These are phyloP conservation scores for Hanseniaspora guilliermondii DNA, from an alignment of 805 yeast species.

Conservation along the genomic window DNA sequence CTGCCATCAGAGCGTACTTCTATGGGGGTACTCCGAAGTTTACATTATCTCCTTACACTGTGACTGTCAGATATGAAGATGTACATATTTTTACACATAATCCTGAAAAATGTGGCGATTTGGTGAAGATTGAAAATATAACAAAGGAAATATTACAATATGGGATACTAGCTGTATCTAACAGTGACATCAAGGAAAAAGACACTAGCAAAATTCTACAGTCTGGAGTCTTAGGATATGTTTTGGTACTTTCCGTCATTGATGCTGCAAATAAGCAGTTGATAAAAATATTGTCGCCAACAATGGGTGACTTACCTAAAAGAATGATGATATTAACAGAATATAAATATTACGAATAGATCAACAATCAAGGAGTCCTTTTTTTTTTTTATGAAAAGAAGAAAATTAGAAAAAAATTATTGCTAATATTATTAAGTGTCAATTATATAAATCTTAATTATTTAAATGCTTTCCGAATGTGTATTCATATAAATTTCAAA, in stretches of 20 bases:
- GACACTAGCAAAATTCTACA: conserved; percentile 35
- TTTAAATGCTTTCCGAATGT: background rate
- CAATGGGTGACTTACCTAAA: conserved; percentile 74
- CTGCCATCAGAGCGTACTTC: conserved; percentile 73
- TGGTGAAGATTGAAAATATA: conserved; percentile 20
- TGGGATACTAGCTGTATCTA: conserved; percentile 55
- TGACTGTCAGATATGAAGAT: conserved; percentile 55
- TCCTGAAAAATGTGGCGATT: conserved; percentile 22
- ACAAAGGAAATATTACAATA: conserved; percentile 42
- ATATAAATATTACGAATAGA: conserved; percentile 67
- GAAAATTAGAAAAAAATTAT: background rate
- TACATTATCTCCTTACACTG: conserved; percentile 72
- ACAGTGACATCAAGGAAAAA: conserved; percentile 37
- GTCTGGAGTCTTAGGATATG: conserved; percentile 65
- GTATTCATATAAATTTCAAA: background rate
- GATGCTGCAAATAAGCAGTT: conserved; percentile 58
- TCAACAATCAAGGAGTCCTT: background rate
- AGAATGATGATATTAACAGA: conserved; percentile 63
- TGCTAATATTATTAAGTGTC: too few relatives aligned
- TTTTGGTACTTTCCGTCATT: conserved; percentile 56
- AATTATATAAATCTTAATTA: too few relatives aligned
- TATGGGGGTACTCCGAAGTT: conserved; percentile 54
- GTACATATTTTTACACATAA: conserved; percentile 51
- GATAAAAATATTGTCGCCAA: conserved; percentile 53
- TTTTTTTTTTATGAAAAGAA: background rate